Evolutionary conservation across 2,329 filamentous ascomycete genomes (phyloP).

Genomic region (Fusarium sarcochroum): DNA sequence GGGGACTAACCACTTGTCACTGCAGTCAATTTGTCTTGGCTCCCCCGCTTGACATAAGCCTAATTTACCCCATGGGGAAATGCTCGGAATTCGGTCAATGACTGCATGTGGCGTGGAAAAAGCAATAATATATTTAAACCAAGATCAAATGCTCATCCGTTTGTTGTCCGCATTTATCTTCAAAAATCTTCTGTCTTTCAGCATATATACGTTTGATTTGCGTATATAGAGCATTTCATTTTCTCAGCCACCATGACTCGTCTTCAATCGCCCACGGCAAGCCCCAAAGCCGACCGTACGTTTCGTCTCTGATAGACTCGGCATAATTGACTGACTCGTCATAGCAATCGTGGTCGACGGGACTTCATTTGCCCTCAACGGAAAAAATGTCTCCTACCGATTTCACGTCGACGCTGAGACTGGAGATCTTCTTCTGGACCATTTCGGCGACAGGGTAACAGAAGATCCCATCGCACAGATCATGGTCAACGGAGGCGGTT

Average conservation of each 20-base stretch:
- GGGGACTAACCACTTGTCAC: too few species aligned
- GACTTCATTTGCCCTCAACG: conserved; percentile 69
- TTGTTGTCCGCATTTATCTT: not conserved
- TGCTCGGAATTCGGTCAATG: conserved; percentile 23
- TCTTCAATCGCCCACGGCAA: not conserved
- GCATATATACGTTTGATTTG: too few species aligned
- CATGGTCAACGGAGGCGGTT: conserved; percentile 60
- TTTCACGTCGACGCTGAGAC: conserved; percentile 72
- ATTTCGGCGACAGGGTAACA: conserved; percentile 70
- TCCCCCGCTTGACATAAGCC: conserved; percentile 15
- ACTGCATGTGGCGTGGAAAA: not conserved
- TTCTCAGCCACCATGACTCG: conserved; percentile 6
- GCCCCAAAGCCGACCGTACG: conserved; percentile 14
- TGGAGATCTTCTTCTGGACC: conserved; percentile 71
- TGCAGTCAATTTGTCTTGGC: not conserved
- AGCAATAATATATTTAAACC: conserved; percentile 13
- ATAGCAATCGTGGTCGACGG: conserved; percentile 68
- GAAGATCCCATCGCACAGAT: conserved; percentile 64
- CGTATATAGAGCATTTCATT: too few species aligned
- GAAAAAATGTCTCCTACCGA: conserved; percentile 70
- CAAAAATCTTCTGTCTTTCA: not conserved
- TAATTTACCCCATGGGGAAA: conserved; percentile 37
- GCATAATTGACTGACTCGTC: not conserved
- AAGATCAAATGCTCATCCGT: not conserved
- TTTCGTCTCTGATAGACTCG: not conserved